phyloP scores from a whole-genome alignment of 768 basidiomycete genomes.

The Mycena floridula region DNA sequence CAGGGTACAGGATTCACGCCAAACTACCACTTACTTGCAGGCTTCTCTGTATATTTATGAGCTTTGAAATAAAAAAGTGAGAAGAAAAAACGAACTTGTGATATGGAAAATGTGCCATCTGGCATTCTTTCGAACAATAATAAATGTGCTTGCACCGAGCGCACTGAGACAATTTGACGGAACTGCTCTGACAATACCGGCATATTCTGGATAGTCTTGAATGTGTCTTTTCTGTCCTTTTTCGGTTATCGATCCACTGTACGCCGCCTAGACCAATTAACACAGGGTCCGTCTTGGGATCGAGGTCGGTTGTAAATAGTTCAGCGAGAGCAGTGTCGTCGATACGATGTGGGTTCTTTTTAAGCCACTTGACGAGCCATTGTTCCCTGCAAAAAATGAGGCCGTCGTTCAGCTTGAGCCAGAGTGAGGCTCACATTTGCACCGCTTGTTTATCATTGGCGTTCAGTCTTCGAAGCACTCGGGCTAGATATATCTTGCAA shows the following conservation, averaged over 20 bases:
- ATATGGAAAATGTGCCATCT: constrained; percentile 13
- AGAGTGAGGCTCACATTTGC: constrained; percentile 8
- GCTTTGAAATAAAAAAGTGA: background rate
- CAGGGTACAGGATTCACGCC: background rate
- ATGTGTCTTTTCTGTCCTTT: constrained; percentile 9
- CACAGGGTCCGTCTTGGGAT: constrained; percentile 10
- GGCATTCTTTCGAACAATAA: constrained; percentile 20
- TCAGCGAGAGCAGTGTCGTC: background rate
- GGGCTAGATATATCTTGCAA: constrained; percentile 8
- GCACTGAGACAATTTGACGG: constrained; percentile 12
- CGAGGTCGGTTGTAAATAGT: constrained; percentile 2
- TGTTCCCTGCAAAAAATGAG: constrained; percentile 6
- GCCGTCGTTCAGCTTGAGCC: background rate
- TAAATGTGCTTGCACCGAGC: constrained; percentile 17
- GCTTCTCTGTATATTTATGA: background rate
- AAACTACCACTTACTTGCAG: background rate
- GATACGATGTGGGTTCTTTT: constrained; percentile 12
- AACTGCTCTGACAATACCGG: constrained; percentile 9
- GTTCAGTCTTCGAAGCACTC: constrained; percentile 10
- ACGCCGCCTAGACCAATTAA: constrained; percentile 12
- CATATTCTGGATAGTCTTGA: constrained; percentile 12
- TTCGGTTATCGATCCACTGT: constrained; percentile 12
- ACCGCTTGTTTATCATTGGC: constrained; percentile 5
- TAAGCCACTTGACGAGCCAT: constrained; percentile 13
- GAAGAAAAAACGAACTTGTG: constrained; percentile 15